A percentile compares a stretch with the other conserved stretches of the same genome.
Conservation (phyloP, 2,329 filamentous ascomycete genomes). For the Ramularia endophylla region DNA sequence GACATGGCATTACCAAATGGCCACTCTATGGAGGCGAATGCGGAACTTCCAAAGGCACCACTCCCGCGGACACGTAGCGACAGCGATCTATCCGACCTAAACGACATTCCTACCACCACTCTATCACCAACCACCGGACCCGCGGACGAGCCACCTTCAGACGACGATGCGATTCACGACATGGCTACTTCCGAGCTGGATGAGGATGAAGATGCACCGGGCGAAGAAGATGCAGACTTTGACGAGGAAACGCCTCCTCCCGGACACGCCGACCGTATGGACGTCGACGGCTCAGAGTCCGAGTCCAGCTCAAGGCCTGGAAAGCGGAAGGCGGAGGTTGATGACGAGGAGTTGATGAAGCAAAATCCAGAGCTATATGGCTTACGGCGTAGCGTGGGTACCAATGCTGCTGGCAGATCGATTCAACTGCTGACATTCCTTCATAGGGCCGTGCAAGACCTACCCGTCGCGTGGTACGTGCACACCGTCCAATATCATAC, state of each 20-base stretch:
- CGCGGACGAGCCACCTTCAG: constrained; percentile 35
- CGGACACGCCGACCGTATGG: constrained; percentile 41
- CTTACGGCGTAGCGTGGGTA: constrained; percentile 78
- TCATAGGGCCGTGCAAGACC: constrained; percentile 54
- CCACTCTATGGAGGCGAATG: constrained; percentile 52
- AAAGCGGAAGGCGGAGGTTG: constrained; percentile 59
- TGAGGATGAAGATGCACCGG: constrained; percentile 45
- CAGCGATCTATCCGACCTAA: constrained; percentile 69
- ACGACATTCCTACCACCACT: constrained; percentile 48
- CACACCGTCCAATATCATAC: background rate
- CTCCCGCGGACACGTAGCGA: constrained; percentile 56
- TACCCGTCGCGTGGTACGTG: constrained; percentile 54
- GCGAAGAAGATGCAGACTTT: constrained; percentile 61
- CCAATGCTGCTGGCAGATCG: constrained; percentile 4
- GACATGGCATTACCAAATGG: constrained; percentile 61
- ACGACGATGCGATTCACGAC: constrained; percentile 40
- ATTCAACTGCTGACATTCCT: constrained; percentile 30
- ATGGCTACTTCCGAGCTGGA: constrained; percentile 42
- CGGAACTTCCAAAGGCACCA: constrained; percentile 39
- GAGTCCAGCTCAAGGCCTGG: constrained; percentile 60
- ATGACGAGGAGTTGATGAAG: constrained; percentile 73
- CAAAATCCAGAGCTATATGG: constrained; percentile 95
- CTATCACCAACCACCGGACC: constrained; percentile 33
- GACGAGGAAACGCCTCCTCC: constrained; percentile 56
- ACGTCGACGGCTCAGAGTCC: constrained; percentile 61